phyloP scores from a whole-genome alignment of 2,329 filamentous ascomycete genomes.

The Sarocladium brachiariae region DNA sequence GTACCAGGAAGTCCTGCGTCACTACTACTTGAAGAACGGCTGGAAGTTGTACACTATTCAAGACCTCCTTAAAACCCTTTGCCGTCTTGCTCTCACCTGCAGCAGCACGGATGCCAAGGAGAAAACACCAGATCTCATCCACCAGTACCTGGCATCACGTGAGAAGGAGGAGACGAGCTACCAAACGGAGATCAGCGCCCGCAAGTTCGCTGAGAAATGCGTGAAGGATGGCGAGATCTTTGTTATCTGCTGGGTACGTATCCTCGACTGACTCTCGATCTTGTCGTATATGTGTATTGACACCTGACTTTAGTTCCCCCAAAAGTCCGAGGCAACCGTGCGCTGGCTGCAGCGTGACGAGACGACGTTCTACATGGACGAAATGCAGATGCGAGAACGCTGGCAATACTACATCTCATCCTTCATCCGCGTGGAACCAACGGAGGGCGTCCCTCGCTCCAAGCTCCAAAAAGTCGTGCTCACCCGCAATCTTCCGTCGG shows the following conservation, averaged over 20 bases:
- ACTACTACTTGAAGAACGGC: conserved; percentile 83
- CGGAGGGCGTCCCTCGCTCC: conserved; percentile 64
- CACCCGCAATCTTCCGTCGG: conserved; percentile 60
- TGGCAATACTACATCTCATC: conserved; percentile 98
- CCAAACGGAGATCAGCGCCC: conserved; percentile 80
- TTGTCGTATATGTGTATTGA: conserved; percentile 19
- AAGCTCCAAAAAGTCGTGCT: conserved; percentile 64
- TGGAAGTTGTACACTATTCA: conserved; percentile 94
- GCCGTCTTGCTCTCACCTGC: conserved; percentile 74
- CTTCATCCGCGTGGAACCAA: conserved; percentile 81
- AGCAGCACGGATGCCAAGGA: conserved; percentile 84
- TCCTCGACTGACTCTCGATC: not conserved
- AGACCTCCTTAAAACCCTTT: conserved; percentile 75
- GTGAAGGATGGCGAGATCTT: conserved; percentile 92
- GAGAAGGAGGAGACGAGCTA: conserved; percentile 81
- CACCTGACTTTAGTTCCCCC: conserved; percentile 53
- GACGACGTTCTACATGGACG: conserved; percentile 78
- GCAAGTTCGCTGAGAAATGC: conserved; percentile 87
- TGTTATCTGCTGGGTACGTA: conserved; percentile 80
- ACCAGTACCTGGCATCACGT: conserved; percentile 77
- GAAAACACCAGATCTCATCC: conserved; percentile 84
- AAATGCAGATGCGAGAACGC: conserved; percentile 72
- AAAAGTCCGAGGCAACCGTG: conserved; percentile 60
- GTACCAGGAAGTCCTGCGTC: conserved; percentile 84
- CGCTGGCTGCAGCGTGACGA: conserved; percentile 64